Percentiles rank a stretch among this genome's conserved stretches.
Evolutionary conservation across 2,329 filamentous ascomycete genomes (phyloP).

Genomic region (Neofusicoccum cordaticola): DNA sequence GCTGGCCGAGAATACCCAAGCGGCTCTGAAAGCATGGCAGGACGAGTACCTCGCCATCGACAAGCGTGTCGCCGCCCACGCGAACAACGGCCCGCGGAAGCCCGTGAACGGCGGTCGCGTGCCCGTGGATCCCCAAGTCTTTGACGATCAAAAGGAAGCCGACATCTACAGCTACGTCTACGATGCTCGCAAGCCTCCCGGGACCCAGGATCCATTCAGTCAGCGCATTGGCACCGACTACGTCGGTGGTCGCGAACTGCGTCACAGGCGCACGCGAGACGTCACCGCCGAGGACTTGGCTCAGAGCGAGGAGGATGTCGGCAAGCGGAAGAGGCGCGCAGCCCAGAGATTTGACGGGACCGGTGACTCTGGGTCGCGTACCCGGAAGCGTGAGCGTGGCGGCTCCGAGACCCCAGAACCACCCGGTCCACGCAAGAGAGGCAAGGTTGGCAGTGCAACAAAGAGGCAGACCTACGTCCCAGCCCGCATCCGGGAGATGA

Average conservation of each 20-base stretch:
- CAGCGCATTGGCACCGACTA: slow-evolving; percentile 49
- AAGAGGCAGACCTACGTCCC: slow-evolving; percentile 28
- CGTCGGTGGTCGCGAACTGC: slow-evolving; percentile 46
- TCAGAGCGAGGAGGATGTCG: slow-evolving; percentile 37
- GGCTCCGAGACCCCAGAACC: slow-evolving; percentile 36
- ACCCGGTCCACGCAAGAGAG: slow-evolving; percentile 27
- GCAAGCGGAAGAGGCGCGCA: slow-evolving; percentile 34
- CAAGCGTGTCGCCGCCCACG: slow-evolving; percentile 30
- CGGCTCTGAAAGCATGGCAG: slow-evolving; percentile 55
- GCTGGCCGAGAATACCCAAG: slow-evolving; percentile 54
- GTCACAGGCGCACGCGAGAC: slow-evolving; percentile 43
- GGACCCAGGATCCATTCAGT: slow-evolving; percentile 56
- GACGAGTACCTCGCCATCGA: slow-evolving; percentile 59
- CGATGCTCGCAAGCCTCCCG: slow-evolving; percentile 49
- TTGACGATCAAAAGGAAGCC: slow-evolving; percentile 60
- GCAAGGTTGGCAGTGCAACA: slow-evolving; percentile 24
- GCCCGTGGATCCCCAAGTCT: slow-evolving; percentile 47
- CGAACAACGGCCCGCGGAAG: slow-evolving; percentile 46
- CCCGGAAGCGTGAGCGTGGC: slow-evolving; percentile 18
- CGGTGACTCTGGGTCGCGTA: slow-evolving; percentile 21
- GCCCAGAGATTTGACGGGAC: slow-evolving; percentile 33
- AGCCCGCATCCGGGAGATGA: slow-evolving; percentile 46
- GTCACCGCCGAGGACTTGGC: slow-evolving; percentile 21
- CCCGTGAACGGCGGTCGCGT: slow-evolving; percentile 48
- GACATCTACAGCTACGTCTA: slow-evolving; percentile 60